Evolutionary conservation across 768 basidiomycete species (phyloP), one percentile per base, ranked within the genome.

Genomic region (Tricholoma hemisulphureum): DNA sequence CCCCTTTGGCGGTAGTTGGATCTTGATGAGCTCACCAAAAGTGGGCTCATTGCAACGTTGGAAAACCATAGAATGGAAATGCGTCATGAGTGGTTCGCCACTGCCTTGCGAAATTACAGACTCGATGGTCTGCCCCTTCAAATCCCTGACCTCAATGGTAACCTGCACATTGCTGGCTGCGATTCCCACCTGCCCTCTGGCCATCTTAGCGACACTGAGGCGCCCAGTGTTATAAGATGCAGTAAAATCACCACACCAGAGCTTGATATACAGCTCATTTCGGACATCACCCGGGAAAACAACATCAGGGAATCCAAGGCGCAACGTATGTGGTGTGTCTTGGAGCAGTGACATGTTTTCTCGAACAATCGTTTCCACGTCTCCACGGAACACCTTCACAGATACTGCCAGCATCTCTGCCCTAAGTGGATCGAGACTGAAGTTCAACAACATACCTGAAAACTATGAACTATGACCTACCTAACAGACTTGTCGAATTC

Each of bases 251-350:
- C 93, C 96, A 55, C 87, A 89, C 95, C 95, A 98, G 0, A 98
- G 82, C 71, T 97, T 97, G 76, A 98, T 83, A 71, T 98, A 98
- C 11, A 98, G 80, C 62, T 98, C 96, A 66, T 98, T 98, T 14
- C 96, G 86, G n/a, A 85, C 74, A 60, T 92, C 89, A 6, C 91
- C 92, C 3, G 95, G 95, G 67, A 95, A 95, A 8, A 96, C 95
- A 6, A 97, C 95, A 63, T 98, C 96, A 0, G 96, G 91, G 69
- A 98, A 98, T 28, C 94, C 94, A 31, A 98, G 85, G 3, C 93
- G 89, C 11, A 89, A 75, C 2, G 94, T 95, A 46, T 87, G 82
- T 0, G 95, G 90, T 8, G 85, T 83, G 62, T 89, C 91, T 58
- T 89, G 87, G 21, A 98, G 77, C 16, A 95, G 73, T 1, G 89